phyloP scores from a whole-genome alignment of 192 early-diverging fungal species.

The Coemansia sp. region DNA sequence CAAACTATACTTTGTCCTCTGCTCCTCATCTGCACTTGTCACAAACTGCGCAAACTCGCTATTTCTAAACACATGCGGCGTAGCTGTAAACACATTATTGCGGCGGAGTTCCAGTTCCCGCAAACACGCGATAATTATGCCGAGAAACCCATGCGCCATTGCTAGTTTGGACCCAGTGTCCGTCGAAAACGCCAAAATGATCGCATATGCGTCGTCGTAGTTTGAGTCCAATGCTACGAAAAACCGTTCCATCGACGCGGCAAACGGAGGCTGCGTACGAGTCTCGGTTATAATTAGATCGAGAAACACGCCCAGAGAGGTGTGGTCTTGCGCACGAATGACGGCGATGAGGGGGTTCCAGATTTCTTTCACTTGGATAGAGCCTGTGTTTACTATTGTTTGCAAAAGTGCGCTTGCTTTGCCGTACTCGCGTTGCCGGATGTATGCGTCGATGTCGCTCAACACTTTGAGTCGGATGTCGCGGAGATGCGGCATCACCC shows the following conservation, averaged over 20 bases:
- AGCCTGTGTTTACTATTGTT: constrained; percentile 15
- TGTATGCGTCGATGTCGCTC: constrained; percentile 26
- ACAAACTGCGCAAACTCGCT: constrained; percentile 19
- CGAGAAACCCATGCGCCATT: constrained; percentile 34
- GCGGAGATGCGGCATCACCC: constrained; percentile 2
- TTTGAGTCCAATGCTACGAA: constrained; percentile 15
- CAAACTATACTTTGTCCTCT: constrained; percentile 24
- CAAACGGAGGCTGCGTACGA: constrained; percentile 7
- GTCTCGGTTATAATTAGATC: constrained; percentile 18
- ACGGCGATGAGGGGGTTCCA: constrained; percentile 34
- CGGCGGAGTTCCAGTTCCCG: constrained; percentile 29
- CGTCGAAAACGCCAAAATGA: constrained; percentile 16
- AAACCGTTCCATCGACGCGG: constrained; percentile 25
- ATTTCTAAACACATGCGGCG: constrained; percentile 21
- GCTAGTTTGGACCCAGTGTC: constrained; percentile 29
- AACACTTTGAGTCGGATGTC: constrained; percentile 6
- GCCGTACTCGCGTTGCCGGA: constrained; percentile 36
- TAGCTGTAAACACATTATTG: not conserved
- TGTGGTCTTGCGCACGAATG: constrained; percentile 17
- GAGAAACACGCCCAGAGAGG: constrained; percentile 10
- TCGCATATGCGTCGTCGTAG: constrained; percentile 13
- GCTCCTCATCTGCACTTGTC: constrained; percentile 8
- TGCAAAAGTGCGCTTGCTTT: constrained; percentile 40
- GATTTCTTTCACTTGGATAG: constrained; percentile 15
- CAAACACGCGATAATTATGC: constrained; percentile 37